A percentile compares a stretch with the other conserved stretches of the same genome.
Conservation (phyloP, 202 grass and related monocot genomes). For the Zoysia matrella region DNA sequence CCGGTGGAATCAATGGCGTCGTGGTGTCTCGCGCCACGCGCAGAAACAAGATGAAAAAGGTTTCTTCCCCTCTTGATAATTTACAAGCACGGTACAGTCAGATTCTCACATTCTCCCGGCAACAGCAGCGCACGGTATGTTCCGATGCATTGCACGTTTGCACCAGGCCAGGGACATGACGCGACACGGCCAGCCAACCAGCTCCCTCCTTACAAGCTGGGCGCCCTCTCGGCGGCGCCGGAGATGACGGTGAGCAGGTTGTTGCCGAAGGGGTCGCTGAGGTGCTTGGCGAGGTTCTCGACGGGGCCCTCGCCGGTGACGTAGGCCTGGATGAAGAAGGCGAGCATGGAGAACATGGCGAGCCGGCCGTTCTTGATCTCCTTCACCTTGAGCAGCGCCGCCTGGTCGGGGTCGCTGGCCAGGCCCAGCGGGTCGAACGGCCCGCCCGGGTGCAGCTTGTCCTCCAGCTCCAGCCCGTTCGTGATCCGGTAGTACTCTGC, state of each 20-base stretch:
- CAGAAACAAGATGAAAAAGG: slow-evolving; percentile 17
- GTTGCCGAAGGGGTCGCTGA: slow-evolving; percentile 99
- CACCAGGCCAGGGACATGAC: slow-evolving; percentile 10
- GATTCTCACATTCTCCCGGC: slow-evolving; percentile 27
- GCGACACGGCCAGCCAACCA: slow-evolving; percentile 21
- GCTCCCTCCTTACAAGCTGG: slow-evolving; percentile 64
- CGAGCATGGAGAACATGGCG: slow-evolving; percentile 67
- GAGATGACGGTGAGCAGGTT: slow-evolving; percentile 99
- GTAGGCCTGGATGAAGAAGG: slow-evolving; percentile 98
- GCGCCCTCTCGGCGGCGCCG: slow-evolving; percentile 78
- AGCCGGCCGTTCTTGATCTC: too few relatives aligned
- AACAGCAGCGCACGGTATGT: slow-evolving; percentile 16
- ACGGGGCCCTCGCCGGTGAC: slow-evolving; percentile 97
- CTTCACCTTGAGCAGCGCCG: slow-evolving; percentile 80
- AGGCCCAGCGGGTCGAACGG: slow-evolving; percentile 91
- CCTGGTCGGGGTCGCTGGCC: slow-evolving; percentile 89
- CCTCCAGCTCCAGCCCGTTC: slow-evolving; percentile 91
- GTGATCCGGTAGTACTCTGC: slow-evolving; percentile 99
- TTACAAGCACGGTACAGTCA: slow-evolving; percentile 52
- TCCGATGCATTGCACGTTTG: background rate
- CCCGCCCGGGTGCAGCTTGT: slow-evolving; percentile 90
- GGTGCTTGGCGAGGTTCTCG: slow-evolving; percentile 90
- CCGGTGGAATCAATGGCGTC: too few relatives aligned
- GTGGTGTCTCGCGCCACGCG: too few relatives aligned
- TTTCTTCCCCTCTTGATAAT: slow-evolving; percentile 41